A percentile compares a stretch with the other conserved stretches of the same genome.
Conservation (phyloP, 2,329 filamentous ascomycete genomes). For the Botrytis sinoallii region DNA sequence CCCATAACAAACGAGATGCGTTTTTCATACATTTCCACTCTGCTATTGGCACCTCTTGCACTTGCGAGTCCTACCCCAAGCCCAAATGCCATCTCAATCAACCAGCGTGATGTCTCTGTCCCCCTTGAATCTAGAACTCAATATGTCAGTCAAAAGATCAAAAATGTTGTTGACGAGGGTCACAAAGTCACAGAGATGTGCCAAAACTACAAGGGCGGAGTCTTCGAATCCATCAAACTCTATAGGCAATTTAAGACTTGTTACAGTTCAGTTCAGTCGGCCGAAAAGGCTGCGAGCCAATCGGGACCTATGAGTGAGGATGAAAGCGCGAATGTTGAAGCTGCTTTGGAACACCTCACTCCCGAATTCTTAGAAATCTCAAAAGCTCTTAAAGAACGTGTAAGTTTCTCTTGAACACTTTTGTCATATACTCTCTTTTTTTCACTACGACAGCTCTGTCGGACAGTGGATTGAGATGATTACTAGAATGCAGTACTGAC, state of each 20-base stretch:
- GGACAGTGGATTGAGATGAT: background rate
- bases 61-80: background rate
- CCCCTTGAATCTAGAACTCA: background rate
- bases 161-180: background rate
- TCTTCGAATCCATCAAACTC: background rate
- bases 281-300: background rate
- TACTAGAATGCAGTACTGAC: background rate
- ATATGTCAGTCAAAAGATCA: background rate
- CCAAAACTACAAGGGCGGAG: background rate
- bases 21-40: background rate
- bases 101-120: background rate
- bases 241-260: background rate
- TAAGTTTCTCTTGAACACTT: background rate
- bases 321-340: background rate
- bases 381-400: background rate
- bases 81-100: background rate
- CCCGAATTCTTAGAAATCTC: background rate
- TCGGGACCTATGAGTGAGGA: background rate
- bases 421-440: background rate
- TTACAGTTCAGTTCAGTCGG: background rate
- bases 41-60: conserved; percentile 5
- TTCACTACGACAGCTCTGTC: background rate
- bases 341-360: background rate
- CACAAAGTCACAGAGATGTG: background rate
- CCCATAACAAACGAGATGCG: background rate